Conservation (phyloP, 495 filamentous ascomycete genomes). For the Durotheca rogersii region DNA sequence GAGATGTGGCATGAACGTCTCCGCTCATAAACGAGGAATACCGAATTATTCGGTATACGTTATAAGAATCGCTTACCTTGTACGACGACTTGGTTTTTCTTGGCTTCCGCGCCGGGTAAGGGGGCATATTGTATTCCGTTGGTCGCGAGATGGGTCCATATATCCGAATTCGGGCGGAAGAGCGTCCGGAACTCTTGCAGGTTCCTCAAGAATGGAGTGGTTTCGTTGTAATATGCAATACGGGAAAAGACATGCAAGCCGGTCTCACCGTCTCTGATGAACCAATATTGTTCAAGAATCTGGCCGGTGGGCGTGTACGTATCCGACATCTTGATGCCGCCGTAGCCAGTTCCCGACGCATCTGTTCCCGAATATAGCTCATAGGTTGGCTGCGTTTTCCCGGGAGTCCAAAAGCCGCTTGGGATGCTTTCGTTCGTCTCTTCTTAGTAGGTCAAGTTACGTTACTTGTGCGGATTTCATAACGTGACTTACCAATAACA, state of each 20-base stretch:
- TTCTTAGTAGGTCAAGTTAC: conserved; percentile 28
- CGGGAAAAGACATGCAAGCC: conserved; percentile 58
- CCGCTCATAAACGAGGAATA: conserved; percentile 7
- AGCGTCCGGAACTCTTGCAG: conserved; percentile 56
- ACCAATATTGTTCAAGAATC: conserved; percentile 58
- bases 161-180: conserved; percentile 53
- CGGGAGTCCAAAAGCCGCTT: conserved; percentile 54
- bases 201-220: conserved; percentile 55
- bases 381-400: conserved; percentile 43
- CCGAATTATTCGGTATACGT: conserved; percentile 6
- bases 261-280: conserved; percentile 56
- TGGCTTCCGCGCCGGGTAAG: conserved; percentile 48
- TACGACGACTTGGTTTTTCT: conserved; percentile 46
- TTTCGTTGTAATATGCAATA: conserved; percentile 55
- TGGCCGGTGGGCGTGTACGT: conserved; percentile 53
- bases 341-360: conserved; percentile 47
- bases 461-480: conserved; percentile 16
- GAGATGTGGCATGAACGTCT: conserved; percentile 17
- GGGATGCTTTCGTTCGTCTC: conserved; percentile 48
- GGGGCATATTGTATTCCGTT: conserved; percentile 54
- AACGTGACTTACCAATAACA: conserved; percentile 36
- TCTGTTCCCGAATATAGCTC: conserved; percentile 52
- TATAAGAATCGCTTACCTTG: conserved; percentile 31
- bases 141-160: conserved; percentile 58
- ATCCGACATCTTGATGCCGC: conserved; percentile 53